Evolutionary conservation across 306 rosid genomes (phyloP), one percentile per base, ranked within the genome.

Genomic region (Acmispon strigosus): DNA sequence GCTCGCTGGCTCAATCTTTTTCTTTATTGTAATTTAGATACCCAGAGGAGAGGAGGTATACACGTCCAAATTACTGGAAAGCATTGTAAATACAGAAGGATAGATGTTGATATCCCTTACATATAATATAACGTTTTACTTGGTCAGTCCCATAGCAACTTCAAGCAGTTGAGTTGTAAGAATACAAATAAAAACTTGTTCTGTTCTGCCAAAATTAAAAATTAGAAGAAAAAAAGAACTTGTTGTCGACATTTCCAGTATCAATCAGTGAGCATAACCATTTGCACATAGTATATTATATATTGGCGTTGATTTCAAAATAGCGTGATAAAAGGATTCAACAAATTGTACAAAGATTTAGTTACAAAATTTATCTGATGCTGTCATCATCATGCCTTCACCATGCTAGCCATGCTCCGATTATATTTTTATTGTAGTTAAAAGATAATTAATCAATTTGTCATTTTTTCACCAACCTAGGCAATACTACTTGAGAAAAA

Each of bases 291-390:
- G 53, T 32, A 45, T 55, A 43, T 54, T 10, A 22, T 32, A 75
- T 75, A n/a, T 65, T 72, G 52, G 65, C 80, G 70, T 50, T 74
- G 55, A 62, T 69, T 69, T 74, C 77, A 80, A 80, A 69, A 80
- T 12, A 59, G 37, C 42, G 52, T 53, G 50, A 53, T 57, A 49
- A 60, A 27, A 24, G 62, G 58, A 51, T 61, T 50, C 14, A 50
- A 50, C 45, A 45, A 57, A 43, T 27, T 24, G 19, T 72, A n/a
- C 3, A 17, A 58, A 49, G 43, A 13, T 36, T 8, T 9, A 34
- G 60, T 11, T 17, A 44, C n/a, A 57, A 71, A 42, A 29, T 11
- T 24, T 0, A 27, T 32, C 18, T 57, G 22, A 48, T 58, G 39
- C 69, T 59, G 41, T 51, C 68, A 7, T 70, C 19, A 36, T 57